These are phyloP conservation scores for Klebsormidium nitens DNA, from an alignment of 139 green algal species.

Conservation along the genomic window DNA sequence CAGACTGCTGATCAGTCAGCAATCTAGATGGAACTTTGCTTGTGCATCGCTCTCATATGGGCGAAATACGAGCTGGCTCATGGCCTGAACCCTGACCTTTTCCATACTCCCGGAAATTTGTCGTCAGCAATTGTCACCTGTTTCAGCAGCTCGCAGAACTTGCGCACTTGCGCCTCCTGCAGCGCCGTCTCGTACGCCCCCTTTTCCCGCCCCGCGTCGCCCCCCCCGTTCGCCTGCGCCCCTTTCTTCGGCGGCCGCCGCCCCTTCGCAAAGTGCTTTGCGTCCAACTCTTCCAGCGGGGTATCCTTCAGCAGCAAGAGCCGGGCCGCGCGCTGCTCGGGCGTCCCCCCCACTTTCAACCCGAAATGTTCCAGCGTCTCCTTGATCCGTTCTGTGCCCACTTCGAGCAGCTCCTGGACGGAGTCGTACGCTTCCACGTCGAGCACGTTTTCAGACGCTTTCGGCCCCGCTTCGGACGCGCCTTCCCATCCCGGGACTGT, in stretches of 20 bases:
- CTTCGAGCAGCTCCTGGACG: constrained; percentile 65
- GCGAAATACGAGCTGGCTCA: no score
- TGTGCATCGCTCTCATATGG: no score
- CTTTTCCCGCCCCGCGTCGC: not conserved
- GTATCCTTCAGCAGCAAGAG: constrained; percentile 65
- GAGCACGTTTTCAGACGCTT: constrained; percentile 19
- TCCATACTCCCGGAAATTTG: no score
- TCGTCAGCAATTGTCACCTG: constrained; percentile 23
- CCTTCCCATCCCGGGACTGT: constrained; percentile 63
- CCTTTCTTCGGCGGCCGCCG: constrained; percentile 18
- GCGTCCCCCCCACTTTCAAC: constrained; percentile 90
- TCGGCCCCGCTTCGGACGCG: not conserved
- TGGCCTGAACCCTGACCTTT: no score
- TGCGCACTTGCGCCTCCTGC: constrained; percentile 12
- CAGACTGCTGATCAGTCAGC: no score
- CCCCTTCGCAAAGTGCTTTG: constrained; percentile 47
- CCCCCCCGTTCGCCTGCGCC: not conserved
- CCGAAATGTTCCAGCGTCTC: constrained; percentile 65
- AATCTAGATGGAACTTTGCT: no score
- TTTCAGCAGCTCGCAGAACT: constrained; percentile 24
- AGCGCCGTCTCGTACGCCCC: constrained; percentile 7
- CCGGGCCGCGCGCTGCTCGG: constrained; percentile 73
- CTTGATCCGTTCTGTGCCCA: constrained; percentile 32
- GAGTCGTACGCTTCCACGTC: constrained; percentile 64
- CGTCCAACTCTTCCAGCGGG: constrained; percentile 34